phyloP scores from a whole-genome alignment of 495 filamentous ascomycete genomes.

The Hyaloscypha bicolor region DNA sequence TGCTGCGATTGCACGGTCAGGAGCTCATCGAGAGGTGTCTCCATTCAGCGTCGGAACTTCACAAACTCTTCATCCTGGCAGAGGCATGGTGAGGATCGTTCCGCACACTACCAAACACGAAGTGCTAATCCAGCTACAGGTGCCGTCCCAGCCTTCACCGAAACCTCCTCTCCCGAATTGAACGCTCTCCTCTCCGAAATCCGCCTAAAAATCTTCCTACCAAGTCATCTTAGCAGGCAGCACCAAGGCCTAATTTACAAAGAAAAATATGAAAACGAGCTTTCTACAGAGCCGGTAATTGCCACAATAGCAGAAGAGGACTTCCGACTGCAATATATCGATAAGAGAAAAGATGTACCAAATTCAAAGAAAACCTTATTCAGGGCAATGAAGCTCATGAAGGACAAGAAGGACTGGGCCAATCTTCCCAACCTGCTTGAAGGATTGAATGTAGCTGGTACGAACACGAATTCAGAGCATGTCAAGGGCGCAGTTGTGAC shows the following conservation, averaged over 20 bases:
- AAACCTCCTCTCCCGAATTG: slow-evolving; percentile 54
- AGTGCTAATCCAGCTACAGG: slow-evolving; percentile 30
- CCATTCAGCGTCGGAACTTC: slow-evolving; percentile 20
- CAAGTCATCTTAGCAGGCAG: slow-evolving; percentile 54
- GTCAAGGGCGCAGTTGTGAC: slow-evolving; percentile 29
- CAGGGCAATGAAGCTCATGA: slow-evolving; percentile 51
- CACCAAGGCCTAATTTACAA: slow-evolving; percentile 60
- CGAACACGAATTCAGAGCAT: not conserved
- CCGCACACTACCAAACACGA: not conserved
- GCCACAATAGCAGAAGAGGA: slow-evolving; percentile 62
- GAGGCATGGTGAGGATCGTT: slow-evolving; percentile 24
- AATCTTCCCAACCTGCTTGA: slow-evolving; percentile 61
- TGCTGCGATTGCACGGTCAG: slow-evolving; percentile 15
- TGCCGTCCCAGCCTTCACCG: slow-evolving; percentile 49
- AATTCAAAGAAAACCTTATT: slow-evolving; percentile 39
- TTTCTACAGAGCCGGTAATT: slow-evolving; percentile 60
- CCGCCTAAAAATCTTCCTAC: slow-evolving; percentile 66
- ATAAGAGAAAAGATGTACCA: slow-evolving; percentile 38
- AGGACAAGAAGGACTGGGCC: slow-evolving; percentile 56
- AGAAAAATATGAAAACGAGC: slow-evolving; percentile 48
- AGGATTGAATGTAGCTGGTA: slow-evolving; percentile 43
- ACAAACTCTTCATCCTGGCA: slow-evolving; percentile 16
- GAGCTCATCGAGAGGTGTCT: not conserved
- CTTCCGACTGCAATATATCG: slow-evolving; percentile 54
- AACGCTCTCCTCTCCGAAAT: slow-evolving; percentile 44